Percentiles rank a stretch among this genome's conserved stretches.
Conservation (phyloP, 345 rosid species). For the Brassica incana region DNA sequence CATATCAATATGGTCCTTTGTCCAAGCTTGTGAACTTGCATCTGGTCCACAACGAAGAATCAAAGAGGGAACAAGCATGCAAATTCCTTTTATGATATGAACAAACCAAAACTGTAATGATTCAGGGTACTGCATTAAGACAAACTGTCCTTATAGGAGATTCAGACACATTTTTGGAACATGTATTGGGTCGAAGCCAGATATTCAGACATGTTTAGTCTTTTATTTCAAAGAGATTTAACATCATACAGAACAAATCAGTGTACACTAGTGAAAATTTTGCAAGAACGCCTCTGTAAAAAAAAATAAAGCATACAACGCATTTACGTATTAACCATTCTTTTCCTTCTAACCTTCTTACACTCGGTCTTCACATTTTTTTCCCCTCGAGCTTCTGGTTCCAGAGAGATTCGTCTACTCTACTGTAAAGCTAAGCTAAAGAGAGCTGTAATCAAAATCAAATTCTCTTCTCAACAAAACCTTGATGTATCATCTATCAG, state of each 20-base stretch:
- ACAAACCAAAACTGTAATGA: conserved; percentile 20
- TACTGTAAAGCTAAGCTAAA: conserved; percentile 15
- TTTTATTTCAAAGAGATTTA: conserved; percentile 17
- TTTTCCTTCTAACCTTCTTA: conserved; percentile 2
- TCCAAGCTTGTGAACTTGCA: neutral
- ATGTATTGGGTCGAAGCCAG: neutral
- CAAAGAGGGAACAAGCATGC: neutral
- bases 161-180: neutral
- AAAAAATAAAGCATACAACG: conserved; percentile 24
- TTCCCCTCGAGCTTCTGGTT: conserved; percentile 16
- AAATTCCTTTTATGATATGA: neutral
- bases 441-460: conserved; percentile 13
- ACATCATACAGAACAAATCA: conserved; percentile 33
- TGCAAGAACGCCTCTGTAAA: conserved; percentile 14
- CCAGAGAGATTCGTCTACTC: conserved; percentile 19
- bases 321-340: conserved; percentile 28
- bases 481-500: neutral
- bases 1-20: neutral
- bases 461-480: conserved; percentile 14
- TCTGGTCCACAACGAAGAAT: neutral
- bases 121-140: conserved; percentile 42
- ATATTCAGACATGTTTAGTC: conserved; percentile 20
- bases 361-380: conserved; percentile 5
- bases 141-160: neutral
- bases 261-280: conserved; percentile 19